Evolutionary conservation across 805 yeast species (phyloP).

Genomic region (Dipodascopsis uninucleata): DNA sequence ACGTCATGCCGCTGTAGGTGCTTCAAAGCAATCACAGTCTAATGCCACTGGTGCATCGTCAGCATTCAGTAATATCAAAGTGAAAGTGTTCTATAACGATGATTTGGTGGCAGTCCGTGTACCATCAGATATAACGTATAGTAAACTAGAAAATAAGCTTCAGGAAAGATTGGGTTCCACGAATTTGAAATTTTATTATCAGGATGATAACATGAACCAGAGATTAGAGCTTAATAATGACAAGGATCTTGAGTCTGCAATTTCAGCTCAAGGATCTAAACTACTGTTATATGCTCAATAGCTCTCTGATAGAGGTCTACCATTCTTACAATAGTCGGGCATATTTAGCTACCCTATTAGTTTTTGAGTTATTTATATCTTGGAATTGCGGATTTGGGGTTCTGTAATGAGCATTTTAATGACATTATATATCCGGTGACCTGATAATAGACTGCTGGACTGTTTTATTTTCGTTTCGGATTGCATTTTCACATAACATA

Average conservation of each 20-base stretch:
- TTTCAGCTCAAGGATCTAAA: conserved; percentile 14
- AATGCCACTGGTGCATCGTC: background rate
- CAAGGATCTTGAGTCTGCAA: conserved; percentile 41
- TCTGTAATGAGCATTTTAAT: too few relatives aligned
- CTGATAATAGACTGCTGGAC: too few relatives aligned
- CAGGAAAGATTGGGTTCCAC: conserved; percentile 35
- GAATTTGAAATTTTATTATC: conserved; percentile 31
- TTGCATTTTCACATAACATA: too few relatives aligned
- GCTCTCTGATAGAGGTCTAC: too few relatives aligned
- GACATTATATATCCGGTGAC: too few relatives aligned
- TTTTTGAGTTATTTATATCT: too few relatives aligned
- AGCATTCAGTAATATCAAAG: conserved; percentile 31
- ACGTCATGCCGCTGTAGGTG: conserved; percentile 7
- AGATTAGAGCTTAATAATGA: conserved; percentile 30
- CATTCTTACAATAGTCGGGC: too few relatives aligned
- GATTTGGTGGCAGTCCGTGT: conserved; percentile 41
- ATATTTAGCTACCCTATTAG: too few relatives aligned
- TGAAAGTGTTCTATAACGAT: conserved; percentile 39
- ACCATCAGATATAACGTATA: conserved; percentile 35
- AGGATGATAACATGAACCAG: conserved; percentile 32
- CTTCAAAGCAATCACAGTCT: background rate
- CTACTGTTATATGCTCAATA: conserved; percentile 23
- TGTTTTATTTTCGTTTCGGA: too few relatives aligned
- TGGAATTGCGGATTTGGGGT: too few relatives aligned
- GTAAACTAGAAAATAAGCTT: conserved; percentile 34